Conservation (phyloP, 2,329 filamentous ascomycete species). For the Pestalotiopsis sp. region DNA sequence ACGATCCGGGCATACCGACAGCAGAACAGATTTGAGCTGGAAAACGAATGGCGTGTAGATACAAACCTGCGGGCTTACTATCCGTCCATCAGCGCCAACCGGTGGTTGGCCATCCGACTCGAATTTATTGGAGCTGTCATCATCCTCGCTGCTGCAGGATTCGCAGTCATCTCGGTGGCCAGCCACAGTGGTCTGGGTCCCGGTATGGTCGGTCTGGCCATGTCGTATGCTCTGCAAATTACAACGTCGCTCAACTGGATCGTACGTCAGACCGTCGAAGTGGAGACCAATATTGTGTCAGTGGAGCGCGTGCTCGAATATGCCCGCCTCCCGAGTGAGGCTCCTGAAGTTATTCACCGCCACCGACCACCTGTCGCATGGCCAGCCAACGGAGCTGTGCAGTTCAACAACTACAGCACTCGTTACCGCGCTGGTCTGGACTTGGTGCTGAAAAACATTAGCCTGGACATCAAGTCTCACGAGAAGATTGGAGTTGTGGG, state of each 20-base stretch:
- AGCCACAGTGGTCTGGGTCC: conserved; percentile 63
- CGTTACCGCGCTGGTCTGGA: conserved; percentile 89
- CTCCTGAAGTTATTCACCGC: conserved; percentile 88
- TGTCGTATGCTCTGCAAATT: conserved; percentile 97
- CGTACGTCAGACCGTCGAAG: conserved; percentile 95
- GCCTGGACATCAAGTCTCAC: conserved; percentile 87
- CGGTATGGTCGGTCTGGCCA: conserved; percentile 85
- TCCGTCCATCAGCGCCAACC: conserved; percentile 89
- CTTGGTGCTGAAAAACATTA: conserved; percentile 90
- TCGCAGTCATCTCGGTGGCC: conserved; percentile 79
- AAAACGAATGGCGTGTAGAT: conserved; percentile 98
- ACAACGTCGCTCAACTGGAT: conserved; percentile 99
- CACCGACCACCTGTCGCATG: conserved; percentile 86
- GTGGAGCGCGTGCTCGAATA: conserved; percentile 98
- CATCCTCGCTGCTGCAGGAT: conserved; percentile 82
- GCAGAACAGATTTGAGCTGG: conserved; percentile 80
- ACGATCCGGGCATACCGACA: conserved; percentile 96
- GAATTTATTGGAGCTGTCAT: conserved; percentile 96
- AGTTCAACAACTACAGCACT: conserved; percentile 93
- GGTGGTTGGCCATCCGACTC: conserved; percentile 92
- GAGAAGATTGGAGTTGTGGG: conserved; percentile 99
- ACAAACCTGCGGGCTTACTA: conserved; percentile 93
- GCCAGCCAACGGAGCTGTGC: conserved; percentile 85
- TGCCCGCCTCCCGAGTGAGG: conserved; percentile 86
- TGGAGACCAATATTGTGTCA: conserved; percentile 99